phyloP scores from a whole-genome alignment of 2,329 filamentous ascomycete genomes.

The Coniochaeta sp. region DNA sequence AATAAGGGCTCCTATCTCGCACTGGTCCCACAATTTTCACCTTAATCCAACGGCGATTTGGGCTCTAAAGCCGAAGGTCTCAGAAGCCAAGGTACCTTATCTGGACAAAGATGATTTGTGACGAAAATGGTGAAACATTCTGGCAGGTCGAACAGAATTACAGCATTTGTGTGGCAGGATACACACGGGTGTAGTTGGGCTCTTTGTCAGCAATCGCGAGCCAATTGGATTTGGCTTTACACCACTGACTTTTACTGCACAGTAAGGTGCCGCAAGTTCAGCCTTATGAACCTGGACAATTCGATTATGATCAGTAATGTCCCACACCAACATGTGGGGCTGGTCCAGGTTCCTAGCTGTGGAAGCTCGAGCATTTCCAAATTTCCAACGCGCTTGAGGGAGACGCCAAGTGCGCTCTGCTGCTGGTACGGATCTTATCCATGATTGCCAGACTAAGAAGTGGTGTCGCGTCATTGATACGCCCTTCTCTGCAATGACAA shows the following conservation, averaged over 20 bases:
- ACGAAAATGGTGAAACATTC: no score
- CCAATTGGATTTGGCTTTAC: no score
- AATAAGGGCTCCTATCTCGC: background rate
- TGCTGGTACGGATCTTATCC: background rate
- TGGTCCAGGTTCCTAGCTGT: background rate
- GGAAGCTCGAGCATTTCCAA: background rate
- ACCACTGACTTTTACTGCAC: no score
- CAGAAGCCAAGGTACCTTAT: no score
- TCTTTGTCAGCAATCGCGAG: background rate
- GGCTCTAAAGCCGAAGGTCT: background rate
- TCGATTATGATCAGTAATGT: background rate
- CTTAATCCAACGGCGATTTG: background rate
- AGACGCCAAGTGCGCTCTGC: background rate
- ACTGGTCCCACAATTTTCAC: background rate
- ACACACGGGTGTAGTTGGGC: no score
- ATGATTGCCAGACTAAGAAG: background rate
- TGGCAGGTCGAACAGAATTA: no score
- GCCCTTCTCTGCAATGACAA: slow-evolving; percentile 1
- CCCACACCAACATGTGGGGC: background rate
- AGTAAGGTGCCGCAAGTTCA: background rate
- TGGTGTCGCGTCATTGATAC: background rate
- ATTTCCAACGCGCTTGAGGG: no score
- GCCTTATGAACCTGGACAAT: background rate
- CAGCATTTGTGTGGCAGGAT: no score
- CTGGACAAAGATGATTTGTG: no score